Base-by-base conservation (phyloP, 2,329 filamentous ascomycete genomes). In the Sporothrix sp. region DNA sequence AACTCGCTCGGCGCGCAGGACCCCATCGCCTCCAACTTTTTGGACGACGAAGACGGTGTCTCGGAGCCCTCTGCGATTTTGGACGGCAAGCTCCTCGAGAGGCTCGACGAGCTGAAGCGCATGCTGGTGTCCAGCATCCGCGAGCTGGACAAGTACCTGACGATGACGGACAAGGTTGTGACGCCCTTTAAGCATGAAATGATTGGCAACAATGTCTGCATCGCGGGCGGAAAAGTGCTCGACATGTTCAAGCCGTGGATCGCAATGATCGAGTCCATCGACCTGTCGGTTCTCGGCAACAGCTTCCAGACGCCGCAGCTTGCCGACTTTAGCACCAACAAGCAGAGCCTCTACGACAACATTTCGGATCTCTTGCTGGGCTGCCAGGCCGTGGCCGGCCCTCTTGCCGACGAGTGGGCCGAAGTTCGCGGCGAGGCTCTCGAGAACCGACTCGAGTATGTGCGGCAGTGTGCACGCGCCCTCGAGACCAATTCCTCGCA, bases 361-460 rank as follows among this genome's bases (percentile, higher is more conserved):
- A 85, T 95, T 50, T 90, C 89, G 8, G 93, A 97, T 63, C 76
- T 98, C 25, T 70, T 97, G 4, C 70, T 95, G 45, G 82, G 84
- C 52, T 96, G 90, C 61, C 93, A 98, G 67, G 82, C 86, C 21
- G 85, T 97, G n/a, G 87, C 89, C 6, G 87, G 87, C 8, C 93
- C 93, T 6, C 68, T 98, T 38, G 87, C 85, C 8, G 93, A 98
- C 63, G 93, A 98, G 68, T 98, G 93, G 93, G 81, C 90, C 4
- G 89, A 95, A 63, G 74, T 90, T n/a, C 82, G 89, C 38, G 88
- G 89, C 2, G 88, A 95, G 63, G 86, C 90, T 7, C 72, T 98
- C 27, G 91, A 96, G 62, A 87, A 87, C 58, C 82, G 93, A 20
- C 68, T 97, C 23, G 85, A 85, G 56, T 84, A 86, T 56, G 88